Conservation (phyloP, 306 rosid genomes). For the Prunus salicina region DNA sequence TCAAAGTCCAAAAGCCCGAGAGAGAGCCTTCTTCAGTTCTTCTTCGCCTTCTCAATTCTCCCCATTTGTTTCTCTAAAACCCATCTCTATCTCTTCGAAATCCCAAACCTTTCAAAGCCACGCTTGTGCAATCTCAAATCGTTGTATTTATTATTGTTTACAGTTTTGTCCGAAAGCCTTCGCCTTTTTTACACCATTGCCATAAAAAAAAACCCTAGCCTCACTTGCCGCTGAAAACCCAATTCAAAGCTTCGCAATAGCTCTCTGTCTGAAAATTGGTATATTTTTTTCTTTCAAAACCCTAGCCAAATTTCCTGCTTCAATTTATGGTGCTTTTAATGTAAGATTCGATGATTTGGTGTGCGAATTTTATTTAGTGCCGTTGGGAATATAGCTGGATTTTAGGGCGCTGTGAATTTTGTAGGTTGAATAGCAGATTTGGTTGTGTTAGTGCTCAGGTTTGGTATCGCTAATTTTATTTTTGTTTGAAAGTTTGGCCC, state of each 20-base stretch:
- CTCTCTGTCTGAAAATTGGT: slow-evolving; percentile 27
- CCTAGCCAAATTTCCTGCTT: slow-evolving; percentile 64
- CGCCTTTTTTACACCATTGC: slow-evolving; percentile 22
- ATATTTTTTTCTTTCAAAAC: slow-evolving; percentile 41
- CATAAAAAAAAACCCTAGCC: slow-evolving; percentile 59
- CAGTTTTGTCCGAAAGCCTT: slow-evolving; percentile 10
- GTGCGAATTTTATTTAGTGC: slow-evolving; percentile 15
- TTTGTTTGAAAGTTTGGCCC: slow-evolving; percentile 12
- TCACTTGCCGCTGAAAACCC: slow-evolving; percentile 18
- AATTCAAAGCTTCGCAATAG: slow-evolving; percentile 26
- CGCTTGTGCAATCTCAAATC: background rate
- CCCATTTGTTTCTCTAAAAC: background rate
- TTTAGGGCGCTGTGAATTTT: slow-evolving; percentile 21
- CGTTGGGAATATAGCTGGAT: slow-evolving; percentile 27
- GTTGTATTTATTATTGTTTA: background rate
- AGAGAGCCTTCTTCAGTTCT: slow-evolving; percentile 36
- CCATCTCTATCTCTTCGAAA: slow-evolving; percentile 24
- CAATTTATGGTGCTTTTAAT: slow-evolving; percentile 29
- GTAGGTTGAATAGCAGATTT: slow-evolving; percentile 29
- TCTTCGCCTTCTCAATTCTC: slow-evolving; percentile 6
- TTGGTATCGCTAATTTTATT: slow-evolving; percentile 9
- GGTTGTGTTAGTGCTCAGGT: slow-evolving; percentile 9
- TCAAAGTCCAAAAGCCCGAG: slow-evolving; percentile 51
- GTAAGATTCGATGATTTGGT: slow-evolving; percentile 44
- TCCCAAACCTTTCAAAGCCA: slow-evolving; percentile 10